Percentiles rank a stretch among this genome's conserved stretches.
These are phyloP conservation scores for Saccharum hybrid DNA, from an alignment of 202 grass and related monocot genomes.

Conservation along the genomic window DNA sequence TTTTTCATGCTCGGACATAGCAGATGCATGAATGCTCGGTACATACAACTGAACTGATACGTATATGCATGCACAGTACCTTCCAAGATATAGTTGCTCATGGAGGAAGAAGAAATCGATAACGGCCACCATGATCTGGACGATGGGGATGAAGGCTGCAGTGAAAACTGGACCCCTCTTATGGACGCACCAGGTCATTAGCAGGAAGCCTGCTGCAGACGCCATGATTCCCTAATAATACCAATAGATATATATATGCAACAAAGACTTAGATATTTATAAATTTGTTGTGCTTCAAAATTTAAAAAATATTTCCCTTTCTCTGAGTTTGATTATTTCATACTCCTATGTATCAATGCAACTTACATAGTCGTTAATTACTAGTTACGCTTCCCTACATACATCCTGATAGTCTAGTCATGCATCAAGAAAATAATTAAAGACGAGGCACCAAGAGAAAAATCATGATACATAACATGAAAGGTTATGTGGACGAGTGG, in stretches of 20 bases:
- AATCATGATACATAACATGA: background rate
- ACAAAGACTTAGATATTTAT: background rate
- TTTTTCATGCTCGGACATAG: background rate
- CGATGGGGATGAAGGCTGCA: conserved; percentile 74
- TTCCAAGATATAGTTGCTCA: conserved; percentile 70
- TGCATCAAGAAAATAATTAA: background rate
- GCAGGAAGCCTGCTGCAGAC: conserved; percentile 63
- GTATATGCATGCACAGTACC: conserved; percentile 34
- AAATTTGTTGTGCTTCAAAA: background rate
- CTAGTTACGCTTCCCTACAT: background rate
- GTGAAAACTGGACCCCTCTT: conserved; percentile 87
- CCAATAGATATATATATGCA: background rate
- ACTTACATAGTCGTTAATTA: background rate
- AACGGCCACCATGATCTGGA: conserved; percentile 76
- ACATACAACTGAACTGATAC: no score
- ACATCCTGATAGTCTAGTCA: background rate
- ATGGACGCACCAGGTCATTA: conserved; percentile 87
- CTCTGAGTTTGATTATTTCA: background rate
- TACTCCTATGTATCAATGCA: background rate
- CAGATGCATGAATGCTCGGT: background rate
- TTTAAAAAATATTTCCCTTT: background rate
- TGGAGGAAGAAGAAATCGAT: conserved; percentile 76
- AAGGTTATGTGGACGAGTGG: background rate
- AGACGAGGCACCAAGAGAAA: background rate
- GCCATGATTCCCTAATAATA: conserved; percentile 65